These are phyloP conservation scores for Fraxinus dipetala DNA, from an alignment of 305 asterid genomes.

Conservation along the genomic window DNA sequence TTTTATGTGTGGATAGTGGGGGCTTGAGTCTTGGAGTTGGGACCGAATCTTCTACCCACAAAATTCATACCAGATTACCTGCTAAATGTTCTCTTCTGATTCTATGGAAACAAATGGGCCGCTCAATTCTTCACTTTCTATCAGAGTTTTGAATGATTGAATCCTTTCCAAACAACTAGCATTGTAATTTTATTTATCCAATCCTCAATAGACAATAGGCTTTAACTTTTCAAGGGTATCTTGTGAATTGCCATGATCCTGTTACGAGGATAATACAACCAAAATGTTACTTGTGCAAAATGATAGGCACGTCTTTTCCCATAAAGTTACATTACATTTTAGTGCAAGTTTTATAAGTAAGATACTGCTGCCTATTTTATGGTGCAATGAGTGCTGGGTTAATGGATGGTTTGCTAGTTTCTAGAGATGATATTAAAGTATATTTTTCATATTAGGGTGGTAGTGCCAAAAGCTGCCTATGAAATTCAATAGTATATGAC, in stretches of 20 bases:
- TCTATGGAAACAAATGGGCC: background rate
- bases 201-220: background rate
- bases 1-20: background rate
- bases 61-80: background rate
- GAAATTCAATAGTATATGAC: background rate
- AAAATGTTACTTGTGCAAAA: background rate
- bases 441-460: background rate
- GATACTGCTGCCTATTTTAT: background rate
- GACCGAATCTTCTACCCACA: background rate
- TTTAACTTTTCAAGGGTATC: background rate
- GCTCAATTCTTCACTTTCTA: background rate
- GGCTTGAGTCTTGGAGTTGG: background rate
- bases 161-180: background rate
- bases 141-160: background rate
- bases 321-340: background rate
- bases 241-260: background rate
- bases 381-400: background rate
- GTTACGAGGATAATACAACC: background rate
- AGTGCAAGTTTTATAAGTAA: background rate
- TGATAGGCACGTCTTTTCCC: background rate
- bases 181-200: background rate
- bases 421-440: background rate
- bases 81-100: background rate
- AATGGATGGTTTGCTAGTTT: slow-evolving; percentile 3
- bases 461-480: slow-evolving; percentile 1